phyloP scores from a whole-genome alignment of 495 filamentous ascomycete genomes.

The Penicillium manginii region DNA sequence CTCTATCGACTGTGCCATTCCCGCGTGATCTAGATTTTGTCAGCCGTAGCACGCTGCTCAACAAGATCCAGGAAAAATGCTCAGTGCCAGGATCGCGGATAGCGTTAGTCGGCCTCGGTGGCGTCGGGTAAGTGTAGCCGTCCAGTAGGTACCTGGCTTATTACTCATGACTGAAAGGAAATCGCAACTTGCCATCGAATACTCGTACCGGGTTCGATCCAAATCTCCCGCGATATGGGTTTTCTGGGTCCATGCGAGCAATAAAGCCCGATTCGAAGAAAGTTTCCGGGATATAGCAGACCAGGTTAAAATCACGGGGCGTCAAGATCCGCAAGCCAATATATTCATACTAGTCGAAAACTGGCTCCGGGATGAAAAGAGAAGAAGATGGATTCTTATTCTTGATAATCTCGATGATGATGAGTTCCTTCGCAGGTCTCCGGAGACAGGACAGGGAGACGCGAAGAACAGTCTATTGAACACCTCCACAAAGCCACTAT shows the following conservation, averaged over 20 bases:
- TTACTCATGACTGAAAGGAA: constrained; percentile 26
- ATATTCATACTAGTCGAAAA: constrained; percentile 1
- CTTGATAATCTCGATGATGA: constrained; percentile 24
- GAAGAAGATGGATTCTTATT: constrained; percentile 14
- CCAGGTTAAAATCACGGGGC: constrained; percentile 29
- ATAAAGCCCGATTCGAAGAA: constrained; percentile 40
- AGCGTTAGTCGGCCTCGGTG: constrained; percentile 37
- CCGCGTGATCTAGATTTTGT: constrained; percentile 40
- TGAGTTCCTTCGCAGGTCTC: constrained; percentile 26
- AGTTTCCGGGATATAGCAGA: constrained; percentile 44
- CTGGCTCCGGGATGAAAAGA: constrained; percentile 38
- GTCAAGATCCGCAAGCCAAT: constrained; percentile 1
- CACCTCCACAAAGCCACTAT: too few species aligned
- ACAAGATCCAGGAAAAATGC: constrained; percentile 28
- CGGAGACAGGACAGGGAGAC: not conserved
- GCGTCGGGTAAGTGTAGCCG: constrained; percentile 32
- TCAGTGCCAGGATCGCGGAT: constrained; percentile 24
- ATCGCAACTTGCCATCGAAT: too few species aligned
- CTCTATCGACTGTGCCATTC: constrained; percentile 34
- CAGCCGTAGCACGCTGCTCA: constrained; percentile 26
- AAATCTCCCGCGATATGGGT: constrained; percentile 7
- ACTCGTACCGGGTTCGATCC: not conserved
- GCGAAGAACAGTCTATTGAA: too few species aligned
- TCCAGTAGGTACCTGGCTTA: not conserved
- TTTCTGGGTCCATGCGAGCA: constrained; percentile 41